Conservation (phyloP, 257 asterid species). For the Jaltomata sinuosa region DNA sequence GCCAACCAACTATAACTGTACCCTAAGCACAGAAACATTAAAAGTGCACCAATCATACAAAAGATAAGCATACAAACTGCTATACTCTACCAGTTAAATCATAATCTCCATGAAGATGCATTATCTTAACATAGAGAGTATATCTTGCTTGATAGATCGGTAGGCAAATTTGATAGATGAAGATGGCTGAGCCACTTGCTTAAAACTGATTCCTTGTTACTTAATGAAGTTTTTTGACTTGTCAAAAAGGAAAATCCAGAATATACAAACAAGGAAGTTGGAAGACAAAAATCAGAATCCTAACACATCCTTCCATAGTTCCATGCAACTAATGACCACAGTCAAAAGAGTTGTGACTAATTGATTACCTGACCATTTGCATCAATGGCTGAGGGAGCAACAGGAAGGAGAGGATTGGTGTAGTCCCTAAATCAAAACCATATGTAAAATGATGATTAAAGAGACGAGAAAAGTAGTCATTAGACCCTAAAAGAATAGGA, state of each 20-base stretch:
- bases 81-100: neutral
- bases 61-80: neutral
- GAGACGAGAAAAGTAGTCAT: neutral
- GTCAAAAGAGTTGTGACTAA: neutral
- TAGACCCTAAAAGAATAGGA: neutral
- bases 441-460: neutral
- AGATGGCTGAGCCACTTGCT: neutral
- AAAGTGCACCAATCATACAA: neutral
- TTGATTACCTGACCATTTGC: constrained; percentile 79
- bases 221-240: neutral
- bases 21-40: neutral
- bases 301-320: neutral
- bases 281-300: neutral
- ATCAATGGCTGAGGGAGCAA: constrained; percentile 93
- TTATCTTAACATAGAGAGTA: neutral
- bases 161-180: neutral
- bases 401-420: constrained; percentile 83
- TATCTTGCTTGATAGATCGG: neutral
- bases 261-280: neutral
- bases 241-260: neutral
- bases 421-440: constrained; percentile 60
- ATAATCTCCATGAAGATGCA: neutral
- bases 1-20: neutral
- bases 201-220: neutral
- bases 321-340: neutral